These are phyloP conservation scores for Phoma sp. DNA, from an alignment of 2,329 filamentous ascomycete genomes.

Conservation along the genomic window DNA sequence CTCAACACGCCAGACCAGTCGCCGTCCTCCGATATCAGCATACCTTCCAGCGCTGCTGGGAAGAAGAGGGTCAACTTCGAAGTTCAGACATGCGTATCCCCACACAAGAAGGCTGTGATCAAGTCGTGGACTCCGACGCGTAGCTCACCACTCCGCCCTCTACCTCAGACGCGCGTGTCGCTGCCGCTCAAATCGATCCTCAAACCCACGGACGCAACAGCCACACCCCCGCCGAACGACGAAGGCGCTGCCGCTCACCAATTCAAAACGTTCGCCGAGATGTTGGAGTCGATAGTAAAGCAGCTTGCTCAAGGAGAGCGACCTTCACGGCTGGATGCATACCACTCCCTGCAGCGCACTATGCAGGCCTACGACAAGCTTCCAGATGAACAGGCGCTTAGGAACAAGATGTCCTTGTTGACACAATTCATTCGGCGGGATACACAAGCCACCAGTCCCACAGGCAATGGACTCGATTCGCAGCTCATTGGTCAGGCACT, in stretches of 20 bases:
- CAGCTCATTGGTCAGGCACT: conserved; percentile 80
- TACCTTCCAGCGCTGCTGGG: conserved; percentile 41
- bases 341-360: conserved; percentile 77
- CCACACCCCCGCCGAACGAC: conserved; percentile 47
- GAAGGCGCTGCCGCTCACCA: conserved; percentile 54
- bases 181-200: conserved; percentile 78
- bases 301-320: conserved; percentile 79
- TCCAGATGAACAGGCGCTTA: conserved; percentile 57
- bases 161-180: conserved; percentile 60
- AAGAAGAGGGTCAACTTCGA: conserved; percentile 65
- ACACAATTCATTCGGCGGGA: conserved; percentile 86
- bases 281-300: conserved; percentile 84
- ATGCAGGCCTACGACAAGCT: conserved; percentile 84
- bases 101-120: conserved; percentile 52
- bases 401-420: conserved; percentile 79
- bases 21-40: conserved; percentile 51
- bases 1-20: conserved; percentile 53
- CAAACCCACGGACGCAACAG: conserved; percentile 66
- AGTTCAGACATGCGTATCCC: conserved; percentile 66
- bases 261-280: conserved; percentile 71
- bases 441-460: conserved; percentile 67
- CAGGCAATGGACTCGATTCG: conserved; percentile 65
- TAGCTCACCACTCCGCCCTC: conserved; percentile 55
- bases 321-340: conserved; percentile 81
- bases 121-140: conserved; percentile 43